phyloP scores from a whole-genome alignment of 257 asterid genomes.

The Coffea eugenioides region DNA sequence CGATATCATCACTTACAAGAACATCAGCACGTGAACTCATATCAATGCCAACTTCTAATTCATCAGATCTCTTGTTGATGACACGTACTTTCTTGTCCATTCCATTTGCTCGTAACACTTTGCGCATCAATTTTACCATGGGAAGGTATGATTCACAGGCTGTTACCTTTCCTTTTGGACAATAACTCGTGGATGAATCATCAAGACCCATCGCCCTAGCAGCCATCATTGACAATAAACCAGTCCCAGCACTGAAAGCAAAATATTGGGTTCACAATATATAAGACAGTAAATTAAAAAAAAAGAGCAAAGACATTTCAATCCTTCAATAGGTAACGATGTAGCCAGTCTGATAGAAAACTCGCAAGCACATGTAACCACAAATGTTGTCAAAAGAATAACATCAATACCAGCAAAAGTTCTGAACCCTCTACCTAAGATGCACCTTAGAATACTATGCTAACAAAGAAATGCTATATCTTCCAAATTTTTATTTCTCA shows the following conservation, averaged over 20 bases:
- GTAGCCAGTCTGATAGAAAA: not conserved
- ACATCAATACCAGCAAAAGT: not conserved
- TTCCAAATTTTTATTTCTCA: not conserved
- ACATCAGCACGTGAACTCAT: slow-evolving; percentile 77
- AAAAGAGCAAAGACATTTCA: not conserved
- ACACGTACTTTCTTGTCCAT: slow-evolving; percentile 62
- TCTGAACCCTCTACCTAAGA: not conserved
- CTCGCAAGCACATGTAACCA: not conserved
- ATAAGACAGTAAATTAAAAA: not conserved
- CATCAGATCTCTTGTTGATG: slow-evolving; percentile 91
- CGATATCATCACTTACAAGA: slow-evolving; percentile 53
- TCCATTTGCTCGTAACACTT: slow-evolving; percentile 64
- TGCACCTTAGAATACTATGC: not conserved
- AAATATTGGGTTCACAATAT: slow-evolving; percentile 7
- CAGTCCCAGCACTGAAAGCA: slow-evolving; percentile 85
- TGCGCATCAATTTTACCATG: slow-evolving; percentile 81
- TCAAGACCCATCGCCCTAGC: slow-evolving; percentile 68
- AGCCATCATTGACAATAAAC: slow-evolving; percentile 90
- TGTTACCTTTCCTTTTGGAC: slow-evolving; percentile 61
- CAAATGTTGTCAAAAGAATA: not conserved
- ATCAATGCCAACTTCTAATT: slow-evolving; percentile 72
- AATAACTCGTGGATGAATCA: slow-evolving; percentile 30
- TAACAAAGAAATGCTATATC: not conserved
- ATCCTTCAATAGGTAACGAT: not conserved
- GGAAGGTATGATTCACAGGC: slow-evolving; percentile 98